Evolutionary conservation across 768 basidiomycete genomes (phyloP), one percentile per base, ranked within the genome.

Genomic region (Boletus patriciae): DNA sequence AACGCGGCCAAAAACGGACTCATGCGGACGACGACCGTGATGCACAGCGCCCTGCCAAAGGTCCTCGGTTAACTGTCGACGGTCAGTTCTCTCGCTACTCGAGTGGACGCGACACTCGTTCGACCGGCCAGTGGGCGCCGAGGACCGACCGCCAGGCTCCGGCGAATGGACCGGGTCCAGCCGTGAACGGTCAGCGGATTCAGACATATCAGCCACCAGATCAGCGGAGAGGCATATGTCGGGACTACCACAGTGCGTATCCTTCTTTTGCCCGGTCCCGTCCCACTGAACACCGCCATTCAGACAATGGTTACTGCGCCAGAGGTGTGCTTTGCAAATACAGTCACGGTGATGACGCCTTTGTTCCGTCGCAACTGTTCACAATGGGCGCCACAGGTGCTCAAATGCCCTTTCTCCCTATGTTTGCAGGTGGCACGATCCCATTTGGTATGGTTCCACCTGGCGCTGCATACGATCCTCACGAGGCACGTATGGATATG

Each of bases 261-360:
- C 46, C 43, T 25, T 53, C 38, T 52, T 41, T 36, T 33, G 46
- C 51, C 42, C 60, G 27, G 42, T 41, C 15, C 42, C 44, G 29
- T 51, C 41, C 50, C 43, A 52, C 55, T 53, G 56, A 59, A 59
- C 50, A 51, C 54, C 19, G 54, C 44, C 58, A 10, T 48, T 9
- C 62, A 98, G 95, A 95, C 68, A 86, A 86, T 56, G 95, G 95
- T 2, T 97, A 87, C 74, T 98, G 95, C 64, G 83, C 90, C 40
- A 85, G 94, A 33, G 95, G 95, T 46, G 86, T 83, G 19, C 81
- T 82, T 58, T 98, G 95, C 80, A 94, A 92, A 68, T 98, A 85
- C 73, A 93, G 90, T 58, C 95, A 98, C 64, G 93, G 91, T 37
- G 91, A 92, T 2, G 92, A 95, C 67, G 90, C 92, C 31, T 84